A percentile compares a stretch with the other conserved stretches of the same genome.
phyloP scores from a whole-genome alignment of 345 rosid species.

The Populus davidiana region DNA sequence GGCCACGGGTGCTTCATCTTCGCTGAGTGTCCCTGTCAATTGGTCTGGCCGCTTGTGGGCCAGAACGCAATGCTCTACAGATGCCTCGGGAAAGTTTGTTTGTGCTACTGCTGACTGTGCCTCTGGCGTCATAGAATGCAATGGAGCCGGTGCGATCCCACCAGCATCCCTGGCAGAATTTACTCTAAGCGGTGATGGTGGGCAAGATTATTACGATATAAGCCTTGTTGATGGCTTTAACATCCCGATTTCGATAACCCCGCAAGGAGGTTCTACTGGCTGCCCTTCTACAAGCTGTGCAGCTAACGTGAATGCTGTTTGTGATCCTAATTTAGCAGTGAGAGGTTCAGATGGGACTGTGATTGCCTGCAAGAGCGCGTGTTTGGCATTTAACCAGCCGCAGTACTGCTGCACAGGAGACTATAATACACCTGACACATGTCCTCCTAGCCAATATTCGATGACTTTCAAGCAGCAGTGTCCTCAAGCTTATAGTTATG shows the following conservation, averaged over 20 bases:
- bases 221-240: no score
- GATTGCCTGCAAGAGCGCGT: conserved; percentile 1
- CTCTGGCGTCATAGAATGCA: conserved; percentile 25
- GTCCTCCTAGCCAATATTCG: conserved; percentile 38
- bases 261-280: no score
- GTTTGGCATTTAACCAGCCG: conserved; percentile 10
- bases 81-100: conserved; percentile 28
- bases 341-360: conserved; percentile 16
- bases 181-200: no score
- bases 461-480: no score
- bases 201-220: no score
- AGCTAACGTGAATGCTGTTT: no score
- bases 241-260: no score
- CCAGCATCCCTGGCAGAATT: no score
- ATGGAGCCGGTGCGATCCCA: conserved; percentile 41
- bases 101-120: conserved; percentile 48
- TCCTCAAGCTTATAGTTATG: background rate
- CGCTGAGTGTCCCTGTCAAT: conserved; percentile 26
- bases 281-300: no score
- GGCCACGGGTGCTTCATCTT: conserved; percentile 19
- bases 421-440: conserved; percentile 36
- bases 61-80: conserved; percentile 40
- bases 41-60: conserved; percentile 58
- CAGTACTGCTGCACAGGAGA: conserved; percentile 43
- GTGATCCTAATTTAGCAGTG: conserved; percentile 31